A percentile compares a stretch with the other conserved stretches of the same genome.
These are phyloP conservation scores for Russula lepida DNA, from an alignment of 768 basidiomycete species.

Conservation along the genomic window DNA sequence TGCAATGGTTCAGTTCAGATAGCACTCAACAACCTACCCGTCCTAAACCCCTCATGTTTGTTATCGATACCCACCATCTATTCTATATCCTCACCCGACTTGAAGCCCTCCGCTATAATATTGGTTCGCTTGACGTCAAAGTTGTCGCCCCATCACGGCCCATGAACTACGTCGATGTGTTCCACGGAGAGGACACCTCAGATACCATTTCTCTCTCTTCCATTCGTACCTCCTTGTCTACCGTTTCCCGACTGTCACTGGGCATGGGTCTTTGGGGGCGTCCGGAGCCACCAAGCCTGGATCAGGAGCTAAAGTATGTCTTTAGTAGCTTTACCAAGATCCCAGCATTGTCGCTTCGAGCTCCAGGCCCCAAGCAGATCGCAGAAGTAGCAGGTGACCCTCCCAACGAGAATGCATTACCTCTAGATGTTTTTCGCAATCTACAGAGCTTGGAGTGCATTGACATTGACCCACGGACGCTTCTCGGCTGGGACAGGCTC, in stretches of 20 bases:
- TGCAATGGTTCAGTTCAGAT: constrained; percentile 46
- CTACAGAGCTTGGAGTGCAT: constrained; percentile 64
- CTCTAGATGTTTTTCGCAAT: constrained; percentile 80
- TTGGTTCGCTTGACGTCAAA: constrained; percentile 74
- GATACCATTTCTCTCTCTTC: constrained; percentile 70
- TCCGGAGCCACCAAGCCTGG: constrained; percentile 48
- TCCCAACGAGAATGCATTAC: constrained; percentile 66
- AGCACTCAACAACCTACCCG: constrained; percentile 28
- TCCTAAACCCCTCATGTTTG: constrained; percentile 52
- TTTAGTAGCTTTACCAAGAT: constrained; percentile 89
- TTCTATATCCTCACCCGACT: constrained; percentile 85
- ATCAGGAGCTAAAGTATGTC: constrained; percentile 74
- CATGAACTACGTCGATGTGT: constrained; percentile 62
- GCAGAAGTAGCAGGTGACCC: constrained; percentile 61
- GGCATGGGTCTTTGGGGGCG: constrained; percentile 67
- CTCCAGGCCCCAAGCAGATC: constrained; percentile 58
- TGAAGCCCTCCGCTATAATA: constrained; percentile 67
- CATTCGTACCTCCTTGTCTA: constrained; percentile 67
- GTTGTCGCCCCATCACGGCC: constrained; percentile 68
- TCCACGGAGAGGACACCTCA: constrained; percentile 48
- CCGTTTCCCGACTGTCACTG: constrained; percentile 67
- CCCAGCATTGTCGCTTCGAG: constrained; percentile 62
- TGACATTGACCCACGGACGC: constrained; percentile 73
- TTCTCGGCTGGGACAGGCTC: constrained; percentile 79
- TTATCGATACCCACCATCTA: constrained; percentile 72